phyloP scores from a whole-genome alignment of 495 filamentous ascomycete species.

The Annulohypoxylon stygium region DNA sequence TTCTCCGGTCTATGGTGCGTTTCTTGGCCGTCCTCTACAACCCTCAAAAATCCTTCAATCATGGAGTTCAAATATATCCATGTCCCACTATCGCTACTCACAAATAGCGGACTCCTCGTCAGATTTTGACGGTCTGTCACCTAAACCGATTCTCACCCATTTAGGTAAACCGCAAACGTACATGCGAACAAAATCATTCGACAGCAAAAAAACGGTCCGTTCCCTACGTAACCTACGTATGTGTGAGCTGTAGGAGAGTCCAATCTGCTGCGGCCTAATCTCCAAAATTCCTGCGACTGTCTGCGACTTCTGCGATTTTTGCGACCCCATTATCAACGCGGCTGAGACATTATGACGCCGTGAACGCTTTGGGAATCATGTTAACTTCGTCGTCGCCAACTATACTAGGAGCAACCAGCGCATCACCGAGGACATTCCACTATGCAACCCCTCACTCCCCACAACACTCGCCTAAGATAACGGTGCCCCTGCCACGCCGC shows the following conservation, averaged over 20 bases:
- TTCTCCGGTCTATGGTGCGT: conserved; percentile 34
- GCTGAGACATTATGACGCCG: conserved; percentile 45
- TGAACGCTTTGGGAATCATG: conserved; percentile 58
- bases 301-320: conserved; percentile 29
- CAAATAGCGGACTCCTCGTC: conserved; percentile 37
- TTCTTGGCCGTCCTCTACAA: conserved; percentile 33
- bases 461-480: conserved; percentile 60
- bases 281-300: conserved; percentile 24
- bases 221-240: conserved; percentile 27
- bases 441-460: conserved; percentile 61
- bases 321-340: conserved; percentile 23
- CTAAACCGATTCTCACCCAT: conserved; percentile 25
- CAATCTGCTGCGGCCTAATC: conserved; percentile 37
- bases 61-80: conserved; percentile 41
- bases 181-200: conserved; percentile 19
- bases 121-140: conserved; percentile 23
- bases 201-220: conserved; percentile 22
- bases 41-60: conserved; percentile 37
- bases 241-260: conserved; percentile 6
- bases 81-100: conserved; percentile 38
- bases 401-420: conserved; percentile 56
- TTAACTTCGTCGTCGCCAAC: conserved; percentile 62
- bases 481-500: conserved; percentile 59
- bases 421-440: conserved; percentile 62
- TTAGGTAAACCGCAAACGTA: conserved; percentile 26